A percentile compares a stretch with the other conserved stretches of the same genome.
These are phyloP conservation scores for Oryza glumipatula DNA, from an alignment of 176 grass and related monocot genomes.

Conservation along the genomic window DNA sequence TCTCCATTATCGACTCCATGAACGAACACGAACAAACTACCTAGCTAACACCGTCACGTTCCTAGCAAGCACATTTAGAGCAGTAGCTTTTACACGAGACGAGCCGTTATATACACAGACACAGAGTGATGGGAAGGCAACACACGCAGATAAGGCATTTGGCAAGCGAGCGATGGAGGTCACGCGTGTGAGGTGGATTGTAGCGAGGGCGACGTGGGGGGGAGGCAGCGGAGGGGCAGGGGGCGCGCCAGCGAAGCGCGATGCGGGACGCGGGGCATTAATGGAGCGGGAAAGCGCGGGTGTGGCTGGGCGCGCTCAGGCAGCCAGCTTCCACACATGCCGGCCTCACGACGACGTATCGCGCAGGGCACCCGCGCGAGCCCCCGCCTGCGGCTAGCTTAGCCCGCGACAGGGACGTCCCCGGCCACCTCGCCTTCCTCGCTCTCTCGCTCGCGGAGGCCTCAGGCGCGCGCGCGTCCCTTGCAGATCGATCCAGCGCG, in stretches of 20 bases:
- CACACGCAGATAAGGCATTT: too few relatives aligned
- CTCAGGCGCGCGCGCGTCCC: too few relatives aligned
- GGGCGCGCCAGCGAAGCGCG: constrained; percentile 46
- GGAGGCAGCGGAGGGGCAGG: constrained; percentile 42
- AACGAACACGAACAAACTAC: neutral
- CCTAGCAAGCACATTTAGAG: neutral
- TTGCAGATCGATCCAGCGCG: too few relatives aligned
- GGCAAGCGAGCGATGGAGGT: too few relatives aligned
- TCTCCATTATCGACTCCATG: constrained; percentile 46
- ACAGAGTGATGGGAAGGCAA: neutral
- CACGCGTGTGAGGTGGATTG: neutral
- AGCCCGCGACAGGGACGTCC: neutral
- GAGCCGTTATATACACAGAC: constrained; percentile 30
- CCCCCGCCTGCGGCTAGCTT: neutral
- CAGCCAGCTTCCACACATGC: constrained; percentile 44
- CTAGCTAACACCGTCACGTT: neutral
- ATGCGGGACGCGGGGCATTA: constrained; percentile 45
- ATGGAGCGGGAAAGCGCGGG: constrained; percentile 37
- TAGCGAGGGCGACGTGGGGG: constrained; percentile 36
- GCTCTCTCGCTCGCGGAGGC: too few relatives aligned
- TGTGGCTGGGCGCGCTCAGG: constrained; percentile 38
- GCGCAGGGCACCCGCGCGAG: constrained; percentile 40
- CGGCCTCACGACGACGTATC: constrained; percentile 58
- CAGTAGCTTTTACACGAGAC: constrained; percentile 40
- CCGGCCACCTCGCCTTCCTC: too few relatives aligned